Conservation (phyloP, 1,139 yeast genomes). For the Lodderomyces beijingensis region DNA sequence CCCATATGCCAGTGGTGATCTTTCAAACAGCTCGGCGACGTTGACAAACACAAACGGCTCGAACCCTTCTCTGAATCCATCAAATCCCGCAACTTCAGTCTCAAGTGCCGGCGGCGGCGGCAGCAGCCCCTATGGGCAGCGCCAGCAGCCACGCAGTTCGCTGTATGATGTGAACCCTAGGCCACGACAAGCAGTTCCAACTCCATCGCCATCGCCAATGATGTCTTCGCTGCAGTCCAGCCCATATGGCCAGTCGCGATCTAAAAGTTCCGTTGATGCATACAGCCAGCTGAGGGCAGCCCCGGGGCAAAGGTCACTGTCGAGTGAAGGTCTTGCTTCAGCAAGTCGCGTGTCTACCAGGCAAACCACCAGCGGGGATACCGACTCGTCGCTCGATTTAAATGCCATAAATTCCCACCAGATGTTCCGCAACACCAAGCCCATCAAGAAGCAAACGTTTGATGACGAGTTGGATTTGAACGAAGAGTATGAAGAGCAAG, state of each 20-base stretch:
- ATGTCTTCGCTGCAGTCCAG: neutral
- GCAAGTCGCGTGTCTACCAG: constrained; percentile 9
- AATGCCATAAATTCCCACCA: constrained; percentile 39
- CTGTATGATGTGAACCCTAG: neutral
- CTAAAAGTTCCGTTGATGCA: neutral
- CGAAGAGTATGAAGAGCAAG: constrained; percentile 19
- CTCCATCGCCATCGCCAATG: neutral
- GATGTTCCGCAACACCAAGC: constrained; percentile 24
- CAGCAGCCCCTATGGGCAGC: constrained; percentile 1
- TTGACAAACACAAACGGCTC: neutral
- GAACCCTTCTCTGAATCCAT: neutral
- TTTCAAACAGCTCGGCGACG: neutral
- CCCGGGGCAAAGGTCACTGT: neutral
- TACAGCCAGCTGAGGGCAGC: neutral
- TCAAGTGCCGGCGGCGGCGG: too few relatives aligned
- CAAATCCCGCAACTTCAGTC: neutral
- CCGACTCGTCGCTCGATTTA: constrained; percentile 35
- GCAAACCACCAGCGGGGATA: constrained; percentile 17
- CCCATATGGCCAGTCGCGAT: neutral
- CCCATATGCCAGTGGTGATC: constrained; percentile 21
- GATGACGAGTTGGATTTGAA: constrained; percentile 31
- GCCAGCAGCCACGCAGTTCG: neutral
- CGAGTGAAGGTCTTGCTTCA: constrained; percentile 1
- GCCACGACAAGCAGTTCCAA: constrained; percentile 3
- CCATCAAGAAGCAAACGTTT: constrained; percentile 19